phyloP scores from a whole-genome alignment of 805 yeast species.

The Torulaspora maleeae region DNA sequence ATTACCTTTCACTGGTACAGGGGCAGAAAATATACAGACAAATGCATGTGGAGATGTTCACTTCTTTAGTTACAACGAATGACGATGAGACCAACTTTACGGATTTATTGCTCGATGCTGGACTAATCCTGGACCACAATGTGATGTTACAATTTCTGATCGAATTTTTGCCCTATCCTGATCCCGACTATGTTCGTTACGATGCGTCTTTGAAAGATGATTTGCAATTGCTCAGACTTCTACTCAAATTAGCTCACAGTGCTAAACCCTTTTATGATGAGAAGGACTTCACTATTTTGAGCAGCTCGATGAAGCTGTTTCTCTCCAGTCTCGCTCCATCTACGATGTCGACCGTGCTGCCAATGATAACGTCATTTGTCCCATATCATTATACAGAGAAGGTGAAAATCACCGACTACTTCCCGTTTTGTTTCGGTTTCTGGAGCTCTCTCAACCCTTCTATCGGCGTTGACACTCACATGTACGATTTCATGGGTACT shows the following conservation, averaged over 20 bases:
- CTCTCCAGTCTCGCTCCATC: slow-evolving; percentile 50
- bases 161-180: slow-evolving; percentile 44
- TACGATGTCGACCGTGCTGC: slow-evolving; percentile 48
- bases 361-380: slow-evolving; percentile 49
- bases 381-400: slow-evolving; percentile 41
- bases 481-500: slow-evolving; percentile 61
- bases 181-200: slow-evolving; percentile 43
- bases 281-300: slow-evolving; percentile 37
- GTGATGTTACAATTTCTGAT: slow-evolving; percentile 33
- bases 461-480: slow-evolving; percentile 54
- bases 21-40: slow-evolving; percentile 63
- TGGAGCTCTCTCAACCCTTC: slow-evolving; percentile 57
- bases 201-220: slow-evolving; percentile 36
- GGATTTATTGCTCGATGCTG: slow-evolving; percentile 26
- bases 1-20: slow-evolving; percentile 62
- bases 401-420: slow-evolving; percentile 47
- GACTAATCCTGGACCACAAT: slow-evolving; percentile 37
- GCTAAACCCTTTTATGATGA: slow-evolving; percentile 53
- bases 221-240: slow-evolving; percentile 44
- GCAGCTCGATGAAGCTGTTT: slow-evolving; percentile 47
- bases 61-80: slow-evolving; percentile 45
- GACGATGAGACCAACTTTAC: slow-evolving; percentile 35
- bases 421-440: slow-evolving; percentile 64
- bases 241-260: slow-evolving; percentile 49
- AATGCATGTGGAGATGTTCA: slow-evolving; percentile 59